phyloP scores from a whole-genome alignment of 257 asterid genomes.

The Ehretia macrophylla region DNA sequence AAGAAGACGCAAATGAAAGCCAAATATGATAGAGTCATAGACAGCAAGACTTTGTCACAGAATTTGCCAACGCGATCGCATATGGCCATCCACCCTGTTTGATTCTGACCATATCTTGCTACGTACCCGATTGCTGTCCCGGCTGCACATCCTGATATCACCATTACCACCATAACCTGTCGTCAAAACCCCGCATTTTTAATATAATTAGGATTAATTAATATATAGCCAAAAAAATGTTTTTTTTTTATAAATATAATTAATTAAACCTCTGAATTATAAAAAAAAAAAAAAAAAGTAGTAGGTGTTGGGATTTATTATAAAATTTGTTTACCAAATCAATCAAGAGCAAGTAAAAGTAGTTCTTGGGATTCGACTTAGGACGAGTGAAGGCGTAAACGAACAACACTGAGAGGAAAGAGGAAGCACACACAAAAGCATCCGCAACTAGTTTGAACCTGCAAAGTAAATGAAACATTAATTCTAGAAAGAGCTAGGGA shows the following conservation, averaged over 20 bases:
- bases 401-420: neutral
- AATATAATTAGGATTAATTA: too few species aligned
- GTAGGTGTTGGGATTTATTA: too few species aligned
- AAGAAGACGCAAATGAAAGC: slow-evolving; percentile 27
- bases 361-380: slow-evolving; percentile 23
- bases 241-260: too few species aligned
- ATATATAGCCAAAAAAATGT: too few species aligned
- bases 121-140: slow-evolving; percentile 35
- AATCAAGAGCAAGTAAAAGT: slow-evolving; percentile 34
- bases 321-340: slow-evolving; percentile 49
- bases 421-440: neutral
- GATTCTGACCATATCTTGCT: slow-evolving; percentile 30
- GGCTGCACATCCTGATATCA: slow-evolving; percentile 42
- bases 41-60: slow-evolving; percentile 22
- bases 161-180: slow-evolving; percentile 32
- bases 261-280: too few species aligned
- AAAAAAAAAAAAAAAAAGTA: too few species aligned
- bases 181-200: too few species aligned
- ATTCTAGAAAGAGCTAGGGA: too few species aligned
- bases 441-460: neutral
- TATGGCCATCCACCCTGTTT: slow-evolving; percentile 30
- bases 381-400: slow-evolving; percentile 20
- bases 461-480: neutral
- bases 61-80: slow-evolving; percentile 32
- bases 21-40: slow-evolving; percentile 27